These are phyloP conservation scores for Kurtzmaniella quercitrusa DNA, from an alignment of 1,139 yeast species.

Conservation along the genomic window DNA sequence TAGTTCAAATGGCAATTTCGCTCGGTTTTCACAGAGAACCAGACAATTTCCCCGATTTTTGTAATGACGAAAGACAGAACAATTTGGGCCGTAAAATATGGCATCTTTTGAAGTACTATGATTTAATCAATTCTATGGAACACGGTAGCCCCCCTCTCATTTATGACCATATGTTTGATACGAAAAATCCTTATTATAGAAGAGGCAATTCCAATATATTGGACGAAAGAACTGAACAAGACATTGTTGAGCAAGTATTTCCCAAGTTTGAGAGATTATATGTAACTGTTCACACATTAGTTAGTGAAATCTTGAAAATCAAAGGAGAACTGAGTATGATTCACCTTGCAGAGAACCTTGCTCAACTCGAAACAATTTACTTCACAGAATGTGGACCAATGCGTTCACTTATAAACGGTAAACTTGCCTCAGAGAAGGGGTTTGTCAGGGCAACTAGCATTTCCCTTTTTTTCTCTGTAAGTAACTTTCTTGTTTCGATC, in stretches of 20 bases:
- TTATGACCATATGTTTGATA: constrained; percentile 27
- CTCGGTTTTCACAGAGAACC: constrained; percentile 47
- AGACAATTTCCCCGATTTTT: constrained; percentile 18
- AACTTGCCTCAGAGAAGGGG: neutral
- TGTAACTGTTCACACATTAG: constrained; percentile 16
- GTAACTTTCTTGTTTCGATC: constrained; percentile 20
- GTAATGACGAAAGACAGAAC: constrained; percentile 20
- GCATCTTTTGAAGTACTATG: constrained; percentile 30
- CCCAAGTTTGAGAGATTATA: constrained; percentile 15
- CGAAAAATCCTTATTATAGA: constrained; percentile 27
- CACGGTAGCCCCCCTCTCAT: constrained; percentile 36
- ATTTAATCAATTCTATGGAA: constrained; percentile 31
- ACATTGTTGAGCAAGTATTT: constrained; percentile 11
- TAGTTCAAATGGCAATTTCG: constrained; percentile 37
- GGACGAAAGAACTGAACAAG: constrained; percentile 23
- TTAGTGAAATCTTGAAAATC: constrained; percentile 17
- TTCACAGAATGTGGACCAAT: constrained; percentile 11
- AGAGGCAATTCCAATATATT: constrained; percentile 28
- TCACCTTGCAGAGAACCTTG: constrained; percentile 15
- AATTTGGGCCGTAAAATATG: constrained; percentile 34
- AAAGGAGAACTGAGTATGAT: constrained; percentile 16
- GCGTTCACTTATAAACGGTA: neutral
- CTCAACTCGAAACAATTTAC: constrained; percentile 15
- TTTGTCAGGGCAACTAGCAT: neutral
- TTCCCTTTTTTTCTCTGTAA: constrained; percentile 17